Conservation (phyloP, 345 rosid genomes). For the Aquilaria sinensis region DNA sequence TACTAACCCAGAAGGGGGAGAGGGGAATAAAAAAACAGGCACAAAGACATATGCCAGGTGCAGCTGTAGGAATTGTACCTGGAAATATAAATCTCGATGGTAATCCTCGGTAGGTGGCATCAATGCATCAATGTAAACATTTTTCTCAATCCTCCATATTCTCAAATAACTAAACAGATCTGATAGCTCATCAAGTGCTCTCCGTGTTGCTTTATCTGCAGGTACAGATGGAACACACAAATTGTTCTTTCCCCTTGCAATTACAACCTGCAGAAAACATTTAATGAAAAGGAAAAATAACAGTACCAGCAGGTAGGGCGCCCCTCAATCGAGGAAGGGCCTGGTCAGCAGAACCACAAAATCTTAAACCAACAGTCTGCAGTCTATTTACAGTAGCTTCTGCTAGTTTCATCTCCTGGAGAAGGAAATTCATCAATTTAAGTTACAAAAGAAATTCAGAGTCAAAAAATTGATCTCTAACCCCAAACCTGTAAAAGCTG, state of each 20-base stretch:
- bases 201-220: constrained; percentile 71
- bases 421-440: constrained; percentile 8
- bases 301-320: constrained; percentile 79
- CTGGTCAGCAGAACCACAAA: constrained; percentile 87
- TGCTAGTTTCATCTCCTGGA: constrained; percentile 81
- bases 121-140: constrained; percentile 69
- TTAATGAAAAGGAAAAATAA: not conserved
- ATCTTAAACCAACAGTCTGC: constrained; percentile 88
- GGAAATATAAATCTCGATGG: constrained; percentile 78
- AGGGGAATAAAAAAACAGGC: no score
- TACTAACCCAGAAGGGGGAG: no score
- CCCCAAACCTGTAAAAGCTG: constrained; percentile 86
- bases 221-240: constrained; percentile 10
- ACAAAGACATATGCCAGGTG: no score
- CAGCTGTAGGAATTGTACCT: constrained; percentile 33
- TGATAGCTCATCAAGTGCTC: constrained; percentile 88
- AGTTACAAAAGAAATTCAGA: no score
- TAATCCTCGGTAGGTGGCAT: constrained; percentile 91
- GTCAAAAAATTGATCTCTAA: not conserved
- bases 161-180: constrained; percentile 70
- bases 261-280: not conserved
- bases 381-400: constrained; percentile 90
- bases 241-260: not conserved
- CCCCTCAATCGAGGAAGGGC: constrained; percentile 96
- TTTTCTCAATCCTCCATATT: constrained; percentile 73